Percentiles rank a stretch among this genome's conserved stretches.
Conservation (phyloP, 768 basidiomycete genomes). For the Pleurotus citrinopileatus region DNA sequence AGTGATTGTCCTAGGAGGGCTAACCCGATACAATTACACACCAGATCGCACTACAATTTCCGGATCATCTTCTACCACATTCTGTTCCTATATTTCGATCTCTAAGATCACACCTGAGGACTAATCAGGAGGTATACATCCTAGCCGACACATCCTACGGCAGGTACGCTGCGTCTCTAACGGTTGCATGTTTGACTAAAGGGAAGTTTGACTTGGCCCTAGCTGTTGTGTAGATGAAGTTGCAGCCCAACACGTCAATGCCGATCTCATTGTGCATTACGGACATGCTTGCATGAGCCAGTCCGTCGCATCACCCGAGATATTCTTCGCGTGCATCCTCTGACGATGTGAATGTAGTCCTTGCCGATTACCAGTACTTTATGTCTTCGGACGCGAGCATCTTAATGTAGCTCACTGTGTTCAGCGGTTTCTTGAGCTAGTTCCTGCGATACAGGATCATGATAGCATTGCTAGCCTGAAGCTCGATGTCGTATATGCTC, state of each 20-base stretch:
- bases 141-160: constrained; percentile 99
- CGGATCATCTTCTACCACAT: constrained; percentile 85
- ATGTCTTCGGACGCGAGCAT: constrained; percentile 79
- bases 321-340: background rate
- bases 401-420: constrained; percentile 58
- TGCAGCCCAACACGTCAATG: constrained; percentile 90
- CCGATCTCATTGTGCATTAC: constrained; percentile 91
- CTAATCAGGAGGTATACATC: constrained; percentile 68
- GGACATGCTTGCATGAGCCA: constrained; percentile 95
- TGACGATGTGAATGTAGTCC: constrained; percentile 46
- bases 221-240: constrained; percentile 98
- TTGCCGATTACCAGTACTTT: constrained; percentile 84
- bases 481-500: constrained; percentile 77
- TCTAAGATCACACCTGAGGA: constrained; percentile 45
- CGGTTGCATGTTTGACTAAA: background rate
- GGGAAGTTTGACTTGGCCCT: too few species aligned
- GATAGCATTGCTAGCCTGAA: constrained; percentile 34
- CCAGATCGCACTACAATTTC: constrained; percentile 91
- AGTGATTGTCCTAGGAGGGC: background rate
- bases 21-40: background rate
- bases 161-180: constrained; percentile 49
- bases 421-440: constrained; percentile 25
- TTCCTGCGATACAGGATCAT: background rate
- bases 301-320: constrained; percentile 41
- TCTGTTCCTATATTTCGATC: constrained; percentile 80